phyloP scores from a whole-genome alignment of 2,329 filamentous ascomycete genomes.

The Allantophomopsis lycopodina region DNA sequence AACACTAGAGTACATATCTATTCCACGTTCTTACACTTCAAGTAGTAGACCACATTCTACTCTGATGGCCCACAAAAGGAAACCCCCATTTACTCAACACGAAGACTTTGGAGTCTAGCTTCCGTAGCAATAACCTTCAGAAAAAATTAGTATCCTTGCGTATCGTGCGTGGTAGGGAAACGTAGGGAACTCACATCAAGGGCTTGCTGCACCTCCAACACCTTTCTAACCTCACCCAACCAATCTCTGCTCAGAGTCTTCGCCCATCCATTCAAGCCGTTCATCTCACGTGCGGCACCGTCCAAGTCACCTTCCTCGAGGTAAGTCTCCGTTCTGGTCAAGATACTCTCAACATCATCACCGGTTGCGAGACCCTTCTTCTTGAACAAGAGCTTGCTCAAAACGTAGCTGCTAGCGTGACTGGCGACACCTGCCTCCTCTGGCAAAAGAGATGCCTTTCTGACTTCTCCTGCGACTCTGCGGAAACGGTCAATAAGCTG shows the following conservation, averaged over 20 bases:
- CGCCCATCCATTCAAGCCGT: conserved; percentile 82
- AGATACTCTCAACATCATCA: conserved; percentile 84
- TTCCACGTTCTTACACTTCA: not conserved
- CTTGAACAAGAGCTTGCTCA: conserved; percentile 94
- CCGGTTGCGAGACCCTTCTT: conserved; percentile 77
- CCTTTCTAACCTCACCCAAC: conserved; percentile 79
- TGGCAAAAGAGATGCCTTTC: conserved; percentile 85
- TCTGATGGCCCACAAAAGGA: not conserved
- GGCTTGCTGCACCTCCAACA: conserved; percentile 90
- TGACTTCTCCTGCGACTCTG: conserved; percentile 78
- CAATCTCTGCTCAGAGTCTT: conserved; percentile 92
- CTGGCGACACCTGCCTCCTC: conserved; percentile 90
- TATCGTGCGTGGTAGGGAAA: not conserved
- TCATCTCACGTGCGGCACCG: conserved; percentile 87
- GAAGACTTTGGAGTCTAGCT: conserved; percentile 75
- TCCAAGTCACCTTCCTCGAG: conserved; percentile 91
- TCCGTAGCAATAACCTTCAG: conserved; percentile 74
- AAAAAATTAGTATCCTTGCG: conserved; percentile 6
- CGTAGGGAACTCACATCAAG: conserved; percentile 62
- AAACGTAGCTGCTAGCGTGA: conserved; percentile 76
- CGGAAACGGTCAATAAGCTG: conserved; percentile 94
- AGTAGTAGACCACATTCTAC: not conserved
- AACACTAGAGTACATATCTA: conserved; percentile 1
- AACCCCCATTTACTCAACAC: conserved; percentile 48
- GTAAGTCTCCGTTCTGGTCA: conserved; percentile 77